phyloP scores from a whole-genome alignment of 2,329 filamentous ascomycete species.

The Cytospora piceae region DNA sequence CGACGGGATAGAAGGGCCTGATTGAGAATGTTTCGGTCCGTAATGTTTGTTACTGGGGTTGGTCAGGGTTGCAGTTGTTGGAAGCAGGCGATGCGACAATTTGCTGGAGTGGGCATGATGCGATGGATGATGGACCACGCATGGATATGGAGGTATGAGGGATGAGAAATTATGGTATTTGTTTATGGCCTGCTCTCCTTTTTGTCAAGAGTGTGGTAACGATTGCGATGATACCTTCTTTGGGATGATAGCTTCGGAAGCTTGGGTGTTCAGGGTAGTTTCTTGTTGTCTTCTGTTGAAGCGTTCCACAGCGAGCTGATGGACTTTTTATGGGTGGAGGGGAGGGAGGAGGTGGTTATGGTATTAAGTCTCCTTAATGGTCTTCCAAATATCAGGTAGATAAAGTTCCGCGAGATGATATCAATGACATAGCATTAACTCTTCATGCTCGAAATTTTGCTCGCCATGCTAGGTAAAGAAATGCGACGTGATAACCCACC shows the following conservation, averaged over 20 bases:
- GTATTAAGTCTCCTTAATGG: background rate
- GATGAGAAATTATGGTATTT: background rate
- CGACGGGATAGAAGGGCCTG: slow-evolving; percentile 13
- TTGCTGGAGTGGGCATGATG: background rate
- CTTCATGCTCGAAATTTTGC: background rate
- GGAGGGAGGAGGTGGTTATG: background rate
- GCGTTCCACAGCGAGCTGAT: background rate
- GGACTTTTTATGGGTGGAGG: background rate
- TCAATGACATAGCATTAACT: slow-evolving; percentile 10
- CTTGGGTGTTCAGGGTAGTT: slow-evolving; percentile 3
- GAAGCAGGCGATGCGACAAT: background rate
- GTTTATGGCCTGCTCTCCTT: background rate
- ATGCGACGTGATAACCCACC: background rate
- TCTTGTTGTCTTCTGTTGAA: background rate
- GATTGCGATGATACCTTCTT: background rate
- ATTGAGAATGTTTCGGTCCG: background rate
- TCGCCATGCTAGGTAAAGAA: background rate
- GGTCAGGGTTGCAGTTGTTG: background rate
- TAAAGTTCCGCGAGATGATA: background rate
- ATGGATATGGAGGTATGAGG: background rate
- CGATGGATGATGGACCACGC: background rate
- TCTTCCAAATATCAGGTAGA: slow-evolving; percentile 20
- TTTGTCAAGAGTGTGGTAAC: background rate
- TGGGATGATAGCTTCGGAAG: slow-evolving; percentile 12
- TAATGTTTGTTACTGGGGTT: background rate